phyloP scores from a whole-genome alignment of 108 stramenopile genomes.

The Mayamaea pseudoterrestris region DNA sequence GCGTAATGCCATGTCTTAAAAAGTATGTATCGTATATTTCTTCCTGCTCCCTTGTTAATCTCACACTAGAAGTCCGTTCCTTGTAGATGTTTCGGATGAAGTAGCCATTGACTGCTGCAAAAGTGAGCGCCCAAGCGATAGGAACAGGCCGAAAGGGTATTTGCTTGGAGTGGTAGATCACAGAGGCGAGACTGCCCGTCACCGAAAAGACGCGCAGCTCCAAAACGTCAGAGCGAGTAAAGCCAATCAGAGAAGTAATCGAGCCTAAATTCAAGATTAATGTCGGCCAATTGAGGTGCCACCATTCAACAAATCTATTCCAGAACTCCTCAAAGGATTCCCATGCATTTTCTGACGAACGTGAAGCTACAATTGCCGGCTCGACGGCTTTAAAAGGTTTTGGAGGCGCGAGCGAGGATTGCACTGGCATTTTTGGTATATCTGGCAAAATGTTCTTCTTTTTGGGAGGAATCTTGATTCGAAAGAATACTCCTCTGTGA shows the following conservation, averaged over 20 bases:
- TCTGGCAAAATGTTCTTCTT: background rate
- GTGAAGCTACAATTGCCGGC: no score
- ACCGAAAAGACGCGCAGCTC: slow-evolving; percentile 55
- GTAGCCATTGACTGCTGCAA: slow-evolving; percentile 53
- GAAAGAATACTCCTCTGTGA: slow-evolving; percentile 25
- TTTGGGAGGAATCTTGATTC: slow-evolving; percentile 18
- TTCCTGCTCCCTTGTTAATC: slow-evolving; percentile 35
- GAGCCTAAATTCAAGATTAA: slow-evolving; percentile 62
- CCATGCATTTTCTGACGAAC: no score
- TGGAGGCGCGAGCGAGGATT: background rate
- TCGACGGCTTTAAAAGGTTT: background rate
- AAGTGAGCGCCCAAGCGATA: slow-evolving; percentile 41
- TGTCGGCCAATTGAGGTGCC: slow-evolving; percentile 36
- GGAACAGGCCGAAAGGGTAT: slow-evolving; percentile 5
- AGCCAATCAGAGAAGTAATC: slow-evolving; percentile 48
- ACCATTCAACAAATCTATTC: background rate
- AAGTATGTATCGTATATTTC: slow-evolving; percentile 58
- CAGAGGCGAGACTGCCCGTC: slow-evolving; percentile 34
- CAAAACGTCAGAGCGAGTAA: slow-evolving; percentile 70
- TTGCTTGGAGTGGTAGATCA: slow-evolving; percentile 32
- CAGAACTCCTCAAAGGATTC: no score
- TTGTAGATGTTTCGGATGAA: slow-evolving; percentile 48
- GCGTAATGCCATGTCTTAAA: slow-evolving; percentile 65
- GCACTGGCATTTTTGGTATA: background rate
- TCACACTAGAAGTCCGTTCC: slow-evolving; percentile 48